Base-by-base conservation (phyloP, 2,329 filamentous ascomycete species). In the Phaeosphaeriaceae sp. region DNA sequence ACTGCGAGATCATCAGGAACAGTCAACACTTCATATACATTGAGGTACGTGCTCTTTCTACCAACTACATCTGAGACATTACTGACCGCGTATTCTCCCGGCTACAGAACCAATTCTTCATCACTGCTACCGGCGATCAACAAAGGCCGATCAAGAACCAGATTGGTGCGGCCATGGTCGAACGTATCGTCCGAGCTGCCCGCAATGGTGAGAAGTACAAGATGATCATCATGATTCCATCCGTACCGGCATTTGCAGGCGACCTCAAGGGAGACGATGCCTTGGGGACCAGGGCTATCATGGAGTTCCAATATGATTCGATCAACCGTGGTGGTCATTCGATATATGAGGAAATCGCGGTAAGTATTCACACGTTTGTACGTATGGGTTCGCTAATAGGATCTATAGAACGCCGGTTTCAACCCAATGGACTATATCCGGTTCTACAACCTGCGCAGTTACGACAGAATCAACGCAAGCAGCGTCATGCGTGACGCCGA, bases 401-500 rank as follows among this genome's bases (percentile, higher is more conserved):
- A 40, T 6, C n/a, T n/a, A n/a, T 17, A 40, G 35, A 82, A 85
- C 55, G 84, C 85, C 30, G 91, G 91, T 9, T 84, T 93, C 51
- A 84, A 94, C 70, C 90, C 91, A 1, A 81, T 84, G 70, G 80
- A 88, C 46, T 95, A 94, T 78, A 91, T 96, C 66, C 84, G 88
- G 51, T 95, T 95, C 80, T 95, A 93, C 81, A 95, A 96, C 75
- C 83, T 96, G 30, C 85, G 92, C 57, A 94, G 88, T 77, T 95
- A 92, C 74, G 92, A 95, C 74, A 88, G 92, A 47, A 91, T 96
- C 82, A 94, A 94, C 78, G 86, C 83, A 21, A 88, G 88, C 17
- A 79, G 79, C 1, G 83, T 86, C 7, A 88, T 92, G 86, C 76
- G 80, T 19, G 79, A 83, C 5, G 87, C 84, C 1, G 89, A 93